Conservation (phyloP, 2,329 filamentous ascomycete genomes). For the Ophiobolus disseminans region DNA sequence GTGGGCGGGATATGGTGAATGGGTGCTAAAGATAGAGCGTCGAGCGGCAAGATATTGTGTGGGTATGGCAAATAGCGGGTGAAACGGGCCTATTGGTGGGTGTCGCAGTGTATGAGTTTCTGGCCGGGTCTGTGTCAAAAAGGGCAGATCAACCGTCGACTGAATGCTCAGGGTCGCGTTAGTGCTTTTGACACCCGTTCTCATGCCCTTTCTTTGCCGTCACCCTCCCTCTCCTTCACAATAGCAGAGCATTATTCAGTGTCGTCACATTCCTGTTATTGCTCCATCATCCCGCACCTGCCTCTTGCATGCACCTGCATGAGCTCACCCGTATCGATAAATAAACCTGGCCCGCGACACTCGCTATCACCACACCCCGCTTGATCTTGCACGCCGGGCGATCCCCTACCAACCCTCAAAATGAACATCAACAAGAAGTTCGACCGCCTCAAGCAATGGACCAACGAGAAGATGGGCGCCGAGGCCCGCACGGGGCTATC, state of each 20-base stretch:
- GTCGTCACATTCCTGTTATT: neutral
- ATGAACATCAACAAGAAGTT: slow-evolving; percentile 84
- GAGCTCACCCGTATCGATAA: slow-evolving; percentile 21
- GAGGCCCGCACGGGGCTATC: slow-evolving; percentile 86
- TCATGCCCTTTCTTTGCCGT: too few species aligned
- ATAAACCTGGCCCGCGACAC: slow-evolving; percentile 20
- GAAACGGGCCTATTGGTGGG: slow-evolving; percentile 18
- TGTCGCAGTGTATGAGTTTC: too few species aligned
- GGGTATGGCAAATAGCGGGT: slow-evolving; percentile 15
- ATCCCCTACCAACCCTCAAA: slow-evolving; percentile 19
- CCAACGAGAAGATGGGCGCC: slow-evolving; percentile 92
- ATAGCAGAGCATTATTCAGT: too few species aligned
- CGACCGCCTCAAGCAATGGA: slow-evolving; percentile 97
- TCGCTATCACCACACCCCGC: slow-evolving; percentile 26
- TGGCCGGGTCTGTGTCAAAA: too few species aligned
- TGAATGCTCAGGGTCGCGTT: slow-evolving; percentile 15
- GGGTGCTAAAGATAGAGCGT: slow-evolving; percentile 21
- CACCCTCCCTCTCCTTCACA: neutral
- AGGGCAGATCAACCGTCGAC: slow-evolving; percentile 2
- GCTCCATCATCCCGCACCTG: slow-evolving; percentile 14
- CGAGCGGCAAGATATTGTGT: slow-evolving; percentile 9
- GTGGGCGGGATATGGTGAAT: neutral
- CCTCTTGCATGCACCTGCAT: slow-evolving; percentile 17
- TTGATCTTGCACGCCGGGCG: slow-evolving; percentile 12
- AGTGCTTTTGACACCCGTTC: slow-evolving; percentile 15